phyloP scores from a whole-genome alignment of 495 filamentous ascomycete genomes.

The Penicillium steckii region DNA sequence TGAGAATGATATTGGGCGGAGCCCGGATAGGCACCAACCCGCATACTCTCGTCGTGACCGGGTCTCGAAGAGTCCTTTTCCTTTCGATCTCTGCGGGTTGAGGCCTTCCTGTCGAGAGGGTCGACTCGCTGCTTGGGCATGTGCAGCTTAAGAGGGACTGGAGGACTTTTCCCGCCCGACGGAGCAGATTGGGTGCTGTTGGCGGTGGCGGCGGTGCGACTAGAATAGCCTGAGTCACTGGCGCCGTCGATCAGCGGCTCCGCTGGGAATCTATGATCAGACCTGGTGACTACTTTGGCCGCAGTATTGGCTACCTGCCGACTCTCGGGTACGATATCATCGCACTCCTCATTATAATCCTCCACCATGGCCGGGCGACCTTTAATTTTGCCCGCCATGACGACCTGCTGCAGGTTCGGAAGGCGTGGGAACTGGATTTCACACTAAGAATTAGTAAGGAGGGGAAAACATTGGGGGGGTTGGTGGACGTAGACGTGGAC shows the following conservation, averaged over 20 bases:
- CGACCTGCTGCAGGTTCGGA: constrained; percentile 28
- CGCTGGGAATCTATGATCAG: constrained; percentile 35
- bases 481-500: too few species aligned
- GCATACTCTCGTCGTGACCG: constrained; percentile 37
- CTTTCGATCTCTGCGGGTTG: constrained; percentile 35
- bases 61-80: constrained; percentile 33
- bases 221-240: constrained; percentile 67
- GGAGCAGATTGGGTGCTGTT: constrained; percentile 55
- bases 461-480: too few species aligned
- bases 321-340: constrained; percentile 46
- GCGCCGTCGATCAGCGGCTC: constrained; percentile 45
- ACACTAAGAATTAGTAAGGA: constrained; percentile 7
- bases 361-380: constrained; percentile 51
- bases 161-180: constrained; percentile 42
- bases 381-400: constrained; percentile 39
- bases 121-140: constrained; percentile 32
- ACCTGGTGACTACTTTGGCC: constrained; percentile 53
- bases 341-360: constrained; percentile 55
- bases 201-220: constrained; percentile 57
- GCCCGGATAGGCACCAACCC: constrained; percentile 34
- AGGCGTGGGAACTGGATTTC: constrained; percentile 12
- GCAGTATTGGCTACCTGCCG: constrained; percentile 47
- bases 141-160: constrained; percentile 41
- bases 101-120: constrained; percentile 30
- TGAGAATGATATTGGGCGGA: constrained; percentile 29